These are phyloP conservation scores for Pyrenophora tritici-repentis DNA, from an alignment of 2,329 filamentous ascomycete species.

Conservation along the genomic window DNA sequence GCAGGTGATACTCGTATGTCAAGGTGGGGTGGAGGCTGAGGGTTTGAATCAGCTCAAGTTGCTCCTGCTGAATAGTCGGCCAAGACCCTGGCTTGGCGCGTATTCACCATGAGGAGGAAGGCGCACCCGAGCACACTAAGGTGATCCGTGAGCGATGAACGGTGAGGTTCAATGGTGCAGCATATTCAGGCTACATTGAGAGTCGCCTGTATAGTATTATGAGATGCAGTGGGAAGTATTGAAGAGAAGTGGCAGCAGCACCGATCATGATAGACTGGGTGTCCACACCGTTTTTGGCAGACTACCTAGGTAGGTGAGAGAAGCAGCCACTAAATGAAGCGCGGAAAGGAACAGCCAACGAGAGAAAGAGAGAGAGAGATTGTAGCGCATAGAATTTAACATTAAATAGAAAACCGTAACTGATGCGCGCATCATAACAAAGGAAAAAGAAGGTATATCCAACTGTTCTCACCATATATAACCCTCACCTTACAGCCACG, in stretches of 20 bases:
- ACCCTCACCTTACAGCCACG: conserved; percentile 25
- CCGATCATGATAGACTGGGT: too few species aligned
- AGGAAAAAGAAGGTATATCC: background rate
- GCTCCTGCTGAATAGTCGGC: background rate
- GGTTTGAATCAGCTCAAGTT: background rate
- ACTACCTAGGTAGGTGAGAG: too few species aligned
- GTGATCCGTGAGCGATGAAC: background rate
- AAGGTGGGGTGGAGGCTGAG: background rate
- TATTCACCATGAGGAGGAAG: background rate
- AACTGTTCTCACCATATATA: background rate
- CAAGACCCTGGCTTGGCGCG: conserved; percentile 1
- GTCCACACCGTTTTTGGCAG: too few species aligned
- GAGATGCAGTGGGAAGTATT: too few species aligned
- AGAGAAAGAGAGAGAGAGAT: too few species aligned
- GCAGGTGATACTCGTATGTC: background rate
- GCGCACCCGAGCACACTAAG: background rate
- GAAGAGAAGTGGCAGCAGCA: too few species aligned
- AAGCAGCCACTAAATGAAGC: too few species aligned
- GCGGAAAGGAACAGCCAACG: too few species aligned
- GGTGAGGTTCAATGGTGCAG: background rate
- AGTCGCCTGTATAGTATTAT: too few species aligned
- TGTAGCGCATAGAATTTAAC: too few species aligned
- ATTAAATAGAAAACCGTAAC: too few species aligned
- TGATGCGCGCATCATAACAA: too few species aligned
- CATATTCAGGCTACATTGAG: background rate